Evolutionary conservation across 1,284 basidiomycete genomes (phyloP).

Genomic region (Schizophyllum amplum): DNA sequence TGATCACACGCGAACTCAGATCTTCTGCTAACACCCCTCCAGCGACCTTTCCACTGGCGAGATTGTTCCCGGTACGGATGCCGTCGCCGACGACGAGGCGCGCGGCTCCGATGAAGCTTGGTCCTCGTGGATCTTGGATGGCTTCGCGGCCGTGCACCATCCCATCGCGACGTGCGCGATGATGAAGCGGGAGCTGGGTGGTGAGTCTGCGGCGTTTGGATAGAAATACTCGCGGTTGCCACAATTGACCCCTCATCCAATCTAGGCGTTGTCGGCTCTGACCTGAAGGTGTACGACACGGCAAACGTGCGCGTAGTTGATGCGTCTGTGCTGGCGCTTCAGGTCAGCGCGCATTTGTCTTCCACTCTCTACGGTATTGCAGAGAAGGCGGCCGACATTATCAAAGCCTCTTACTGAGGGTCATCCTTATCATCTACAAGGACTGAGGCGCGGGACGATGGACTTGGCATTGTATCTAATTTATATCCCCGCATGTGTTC

Average conservation of each 20-base stretch:
- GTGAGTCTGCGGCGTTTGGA: no score
- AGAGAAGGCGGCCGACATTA: constrained; percentile 41
- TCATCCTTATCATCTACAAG: background rate
- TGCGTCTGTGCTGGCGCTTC: constrained; percentile 35
- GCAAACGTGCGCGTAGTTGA: constrained; percentile 45
- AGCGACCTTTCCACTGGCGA: constrained; percentile 30
- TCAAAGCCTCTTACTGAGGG: constrained; percentile 26
- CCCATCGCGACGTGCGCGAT: constrained; percentile 57
- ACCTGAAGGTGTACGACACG: constrained; percentile 41
- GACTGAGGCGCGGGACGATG: no score
- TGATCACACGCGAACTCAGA: background rate
- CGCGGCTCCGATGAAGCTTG: constrained; percentile 36
- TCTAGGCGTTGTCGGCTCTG: constrained; percentile 31
- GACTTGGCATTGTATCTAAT: no score
- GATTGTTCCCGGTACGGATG: constrained; percentile 27
- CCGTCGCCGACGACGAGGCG: constrained; percentile 33
- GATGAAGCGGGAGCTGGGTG: constrained; percentile 51
- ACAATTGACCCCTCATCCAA: background rate
- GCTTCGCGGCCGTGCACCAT: constrained; percentile 39
- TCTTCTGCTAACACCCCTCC: background rate
- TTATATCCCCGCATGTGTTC: no score
- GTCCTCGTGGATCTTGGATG: constrained; percentile 34
- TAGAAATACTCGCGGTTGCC: no score
- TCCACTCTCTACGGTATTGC: constrained; percentile 38
- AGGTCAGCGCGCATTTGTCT: constrained; percentile 34